Base-by-base conservation (phyloP, 257 asterid genomes). In the Solanum pennellii region DNA sequence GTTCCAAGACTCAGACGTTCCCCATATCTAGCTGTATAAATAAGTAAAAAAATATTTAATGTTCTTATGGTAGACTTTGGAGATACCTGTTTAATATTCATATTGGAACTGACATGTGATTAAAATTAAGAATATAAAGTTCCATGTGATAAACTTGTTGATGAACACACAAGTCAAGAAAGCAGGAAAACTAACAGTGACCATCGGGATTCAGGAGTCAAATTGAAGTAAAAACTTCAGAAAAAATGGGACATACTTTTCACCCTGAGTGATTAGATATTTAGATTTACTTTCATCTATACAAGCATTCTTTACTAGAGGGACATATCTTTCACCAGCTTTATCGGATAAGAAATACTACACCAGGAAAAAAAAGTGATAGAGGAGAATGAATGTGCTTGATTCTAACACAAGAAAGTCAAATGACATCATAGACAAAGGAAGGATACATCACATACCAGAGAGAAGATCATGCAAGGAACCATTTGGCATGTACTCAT, bases 401-500 rank as follows among this genome's bases (percentile, higher is more conserved):
- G 85, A 18, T 29, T 82, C 42, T 29, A 20, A 31, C 69, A 29
- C 20, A 80, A 47, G 44, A 37, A 82, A 49, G 31, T 82, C 42
- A 49, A 82, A 82, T 29, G 85, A 82, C 69, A 49, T 5, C 45
- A 49, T 18, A 82, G 44, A 20, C 29, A 29, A 82, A 49, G 45
- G 31, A 18, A 82, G 69, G 12, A 29, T 47, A 47, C 27, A 80
- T 47, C 44, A 49, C 69, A 11, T 82, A 82, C 85, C 85, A 11
- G 27, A 29, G 42, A 82, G 85, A 82, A 82, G 45, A 82, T 82
- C 85, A 29, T 82, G 69, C 15, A 82, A 31, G 21, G 85, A 82
- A 82, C 85, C 85, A 82, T 82, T 82, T 82, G 85, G 85, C 85
- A 82, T 82, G 85, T 29, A 82, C 85, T 82, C 85, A 82, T 82